A percentile compares a stretch with the other conserved stretches of the same genome.
Evolutionary conservation across 2,329 filamentous ascomycete species (phyloP).

Genomic region (Paecilomyces niveus): DNA sequence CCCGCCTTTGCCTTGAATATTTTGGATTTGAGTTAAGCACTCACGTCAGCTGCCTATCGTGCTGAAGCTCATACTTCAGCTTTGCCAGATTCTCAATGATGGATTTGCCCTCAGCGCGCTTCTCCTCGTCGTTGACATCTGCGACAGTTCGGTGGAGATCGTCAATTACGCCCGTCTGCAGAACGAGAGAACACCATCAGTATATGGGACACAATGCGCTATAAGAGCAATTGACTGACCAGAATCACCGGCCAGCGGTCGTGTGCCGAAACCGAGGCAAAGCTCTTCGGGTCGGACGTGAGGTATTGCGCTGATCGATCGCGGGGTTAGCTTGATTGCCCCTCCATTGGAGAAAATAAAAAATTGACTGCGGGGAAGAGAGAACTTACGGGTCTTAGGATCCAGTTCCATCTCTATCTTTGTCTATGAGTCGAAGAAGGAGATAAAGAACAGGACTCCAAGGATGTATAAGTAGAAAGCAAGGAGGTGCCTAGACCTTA

Average conservation of each 20-base stretch:
- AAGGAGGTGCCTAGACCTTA: background rate
- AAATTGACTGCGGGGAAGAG: background rate
- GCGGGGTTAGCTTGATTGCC: conserved; percentile 12
- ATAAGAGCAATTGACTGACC: conserved; percentile 42
- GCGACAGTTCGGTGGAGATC: conserved; percentile 67
- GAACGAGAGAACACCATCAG: background rate
- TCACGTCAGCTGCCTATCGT: conserved; percentile 72
- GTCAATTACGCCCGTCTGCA: conserved; percentile 82
- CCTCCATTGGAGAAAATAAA: conserved; percentile 1
- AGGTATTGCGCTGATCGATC: conserved; percentile 58
- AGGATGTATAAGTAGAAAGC: background rate
- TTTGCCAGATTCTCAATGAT: conserved; percentile 72
- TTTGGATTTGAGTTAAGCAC: conserved; percentile 18
- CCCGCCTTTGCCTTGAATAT: background rate
- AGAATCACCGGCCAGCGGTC: conserved; percentile 92
- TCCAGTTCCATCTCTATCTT: conserved; percentile 60
- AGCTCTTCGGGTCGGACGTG: conserved; percentile 77
- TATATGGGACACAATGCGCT: background rate
- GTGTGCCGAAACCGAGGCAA: conserved; percentile 76
- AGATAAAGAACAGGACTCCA: background rate
- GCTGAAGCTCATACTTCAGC: conserved; percentile 92
- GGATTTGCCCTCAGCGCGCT: conserved; percentile 72
- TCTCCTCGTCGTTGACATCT: conserved; percentile 48
- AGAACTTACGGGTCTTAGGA: conserved; percentile 60
- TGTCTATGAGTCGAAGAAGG: background rate